phyloP scores from a whole-genome alignment of 148 eudicot genomes.

The Amaranthus hypochondriacus region DNA sequence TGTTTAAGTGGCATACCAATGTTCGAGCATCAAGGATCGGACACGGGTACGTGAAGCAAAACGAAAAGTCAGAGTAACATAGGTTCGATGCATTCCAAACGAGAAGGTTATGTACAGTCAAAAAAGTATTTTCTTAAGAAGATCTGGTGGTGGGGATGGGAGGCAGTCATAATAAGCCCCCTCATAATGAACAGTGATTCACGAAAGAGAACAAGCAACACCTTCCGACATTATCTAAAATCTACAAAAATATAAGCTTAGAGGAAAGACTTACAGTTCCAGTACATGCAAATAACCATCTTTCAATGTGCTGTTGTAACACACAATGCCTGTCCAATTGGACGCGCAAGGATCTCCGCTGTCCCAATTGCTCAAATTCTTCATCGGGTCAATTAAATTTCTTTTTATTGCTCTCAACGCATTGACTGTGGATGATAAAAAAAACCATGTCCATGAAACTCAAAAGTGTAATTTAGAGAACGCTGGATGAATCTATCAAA shows the following conservation, averaged over 20 bases:
- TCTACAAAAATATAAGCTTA: neutral
- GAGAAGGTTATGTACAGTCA: too few species aligned
- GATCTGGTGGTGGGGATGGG: too few species aligned
- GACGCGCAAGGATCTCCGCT: conserved; percentile 41
- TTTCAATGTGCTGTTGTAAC: conserved; percentile 19
- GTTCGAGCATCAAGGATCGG: too few species aligned
- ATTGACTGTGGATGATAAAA: conserved; percentile 17
- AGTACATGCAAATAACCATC: conserved; percentile 46
- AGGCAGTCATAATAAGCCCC: too few species aligned
- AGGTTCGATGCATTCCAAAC: too few species aligned
- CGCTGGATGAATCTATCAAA: too few species aligned
- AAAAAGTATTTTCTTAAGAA: too few species aligned
- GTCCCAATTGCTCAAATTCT: conserved; percentile 35
- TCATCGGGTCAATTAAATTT: conserved; percentile 33
- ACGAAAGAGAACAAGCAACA: neutral
- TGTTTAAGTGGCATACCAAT: too few species aligned
- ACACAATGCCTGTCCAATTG: conserved; percentile 53
- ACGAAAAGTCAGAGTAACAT: too few species aligned
- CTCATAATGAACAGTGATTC: too few species aligned
- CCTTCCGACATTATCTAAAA: neutral
- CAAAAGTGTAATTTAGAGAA: too few species aligned
- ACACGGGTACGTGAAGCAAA: too few species aligned
- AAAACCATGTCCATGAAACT: neutral
- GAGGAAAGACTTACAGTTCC: conserved; percentile 35
- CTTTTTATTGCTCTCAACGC: conserved; percentile 33